Conservation (phyloP, 371 early-diverging fungal genomes). For the Mortierella polycephala region DNA sequence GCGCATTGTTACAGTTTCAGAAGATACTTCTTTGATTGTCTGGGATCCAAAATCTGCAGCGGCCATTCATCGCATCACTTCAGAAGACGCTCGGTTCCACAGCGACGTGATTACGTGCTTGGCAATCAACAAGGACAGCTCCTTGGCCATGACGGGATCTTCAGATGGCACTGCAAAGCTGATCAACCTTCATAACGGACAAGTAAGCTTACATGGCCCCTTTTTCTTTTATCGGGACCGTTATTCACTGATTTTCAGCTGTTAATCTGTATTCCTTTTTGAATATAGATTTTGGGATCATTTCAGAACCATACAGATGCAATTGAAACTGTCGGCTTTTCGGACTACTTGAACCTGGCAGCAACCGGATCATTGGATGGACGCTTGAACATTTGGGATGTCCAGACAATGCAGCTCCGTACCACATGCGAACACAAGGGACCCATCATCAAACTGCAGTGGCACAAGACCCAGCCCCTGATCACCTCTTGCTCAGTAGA, state of each 20-base stretch:
- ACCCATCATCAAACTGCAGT: conserved; percentile 84
- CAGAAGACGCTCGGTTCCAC: conserved; percentile 91
- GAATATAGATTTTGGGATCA: conserved; percentile 72
- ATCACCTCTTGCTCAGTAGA: conserved; percentile 82
- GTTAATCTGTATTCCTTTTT: background rate
- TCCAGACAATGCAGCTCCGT: conserved; percentile 77
- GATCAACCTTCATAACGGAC: conserved; percentile 77
- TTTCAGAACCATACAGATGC: conserved; percentile 84
- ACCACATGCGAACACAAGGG: conserved; percentile 80
- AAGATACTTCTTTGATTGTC: conserved; percentile 84
- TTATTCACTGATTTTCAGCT: too few species aligned
- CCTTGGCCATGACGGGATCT: conserved; percentile 84
- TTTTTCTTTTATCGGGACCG: background rate
- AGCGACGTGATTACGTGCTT: conserved; percentile 82
- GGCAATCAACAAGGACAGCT: conserved; percentile 79
- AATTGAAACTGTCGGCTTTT: conserved; percentile 82
- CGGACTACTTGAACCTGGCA: conserved; percentile 75
- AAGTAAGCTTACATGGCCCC: conserved; percentile 55
- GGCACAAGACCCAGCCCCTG: conserved; percentile 71
- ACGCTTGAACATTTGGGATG: conserved; percentile 88
- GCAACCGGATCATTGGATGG: conserved; percentile 93
- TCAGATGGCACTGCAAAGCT: conserved; percentile 82
- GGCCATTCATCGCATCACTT: conserved; percentile 67
- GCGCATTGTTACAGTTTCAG: conserved; percentile 85
- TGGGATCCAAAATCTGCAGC: conserved; percentile 95